A percentile compares a stretch with the other conserved stretches of the same genome.
These are phyloP conservation scores for Nitzschia sp. DNA, from an alignment of 108 stramenopile species.

Conservation along the genomic window DNA sequence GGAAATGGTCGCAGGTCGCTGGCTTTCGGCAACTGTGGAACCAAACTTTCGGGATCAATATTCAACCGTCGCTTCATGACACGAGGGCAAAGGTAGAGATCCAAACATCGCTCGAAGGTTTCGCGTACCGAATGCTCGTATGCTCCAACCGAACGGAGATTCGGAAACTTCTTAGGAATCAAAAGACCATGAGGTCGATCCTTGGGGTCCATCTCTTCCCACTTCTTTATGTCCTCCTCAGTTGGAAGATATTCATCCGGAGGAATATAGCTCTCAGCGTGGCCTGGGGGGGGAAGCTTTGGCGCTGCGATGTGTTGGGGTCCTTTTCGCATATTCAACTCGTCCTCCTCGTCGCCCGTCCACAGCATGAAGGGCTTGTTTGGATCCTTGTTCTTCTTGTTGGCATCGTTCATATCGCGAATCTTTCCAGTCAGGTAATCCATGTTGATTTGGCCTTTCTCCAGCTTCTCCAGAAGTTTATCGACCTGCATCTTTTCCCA, in stretches of 20 bases:
- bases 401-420: slow-evolving; percentile 78
- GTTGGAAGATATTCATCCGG: slow-evolving; percentile 97
- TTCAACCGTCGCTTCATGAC: slow-evolving; percentile 91
- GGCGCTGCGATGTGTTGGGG: slow-evolving; percentile 97
- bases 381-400: slow-evolving; percentile 47
- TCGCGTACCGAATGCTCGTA: slow-evolving; percentile 94
- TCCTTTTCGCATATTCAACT: slow-evolving; percentile 81
- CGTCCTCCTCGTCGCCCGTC: slow-evolving; percentile 95
- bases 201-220: slow-evolving; percentile 87
- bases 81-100: slow-evolving; percentile 98
- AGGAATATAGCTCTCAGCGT: slow-evolving; percentile 96
- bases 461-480: slow-evolving; percentile 84
- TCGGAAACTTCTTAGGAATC: slow-evolving; percentile 88
- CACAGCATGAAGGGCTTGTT: slow-evolving; percentile 87
- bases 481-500: slow-evolving; percentile 88
- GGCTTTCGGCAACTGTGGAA: slow-evolving; percentile 93
- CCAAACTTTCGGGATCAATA: slow-evolving; percentile 96
- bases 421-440: slow-evolving; percentile 80
- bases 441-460: slow-evolving; percentile 88
- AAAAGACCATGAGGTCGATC: slow-evolving; percentile 91
- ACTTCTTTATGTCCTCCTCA: slow-evolving; percentile 90
- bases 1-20: slow-evolving; percentile 96
- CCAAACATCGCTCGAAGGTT: slow-evolving; percentile 97
- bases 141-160: slow-evolving; percentile 91
- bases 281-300: slow-evolving; percentile 95